Conservation (phyloP, 2,329 filamentous ascomycete species). For the Apiospora saccharicola region DNA sequence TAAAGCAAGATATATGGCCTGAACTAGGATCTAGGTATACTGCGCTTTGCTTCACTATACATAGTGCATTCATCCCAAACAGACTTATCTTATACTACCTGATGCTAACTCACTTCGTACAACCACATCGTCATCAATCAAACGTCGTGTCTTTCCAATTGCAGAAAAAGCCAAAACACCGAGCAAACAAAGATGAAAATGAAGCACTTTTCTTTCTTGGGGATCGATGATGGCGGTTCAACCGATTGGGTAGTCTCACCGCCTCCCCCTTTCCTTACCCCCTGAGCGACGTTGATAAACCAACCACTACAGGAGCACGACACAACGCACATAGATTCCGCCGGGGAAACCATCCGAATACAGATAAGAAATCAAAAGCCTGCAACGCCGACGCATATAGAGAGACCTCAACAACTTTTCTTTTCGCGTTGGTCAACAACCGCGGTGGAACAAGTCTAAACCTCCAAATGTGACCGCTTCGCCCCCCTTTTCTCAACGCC, state of each 20-base stretch:
- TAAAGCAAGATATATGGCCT: not conserved
- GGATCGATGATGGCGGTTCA: not conserved
- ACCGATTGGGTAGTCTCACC: not conserved
- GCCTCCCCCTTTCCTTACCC: not conserved
- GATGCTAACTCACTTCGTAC: conserved; percentile 19
- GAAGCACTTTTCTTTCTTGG: not conserved
- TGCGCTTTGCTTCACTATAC: not conserved
- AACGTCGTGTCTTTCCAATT: not conserved
- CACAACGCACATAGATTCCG: not conserved
- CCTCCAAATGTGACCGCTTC: not conserved
- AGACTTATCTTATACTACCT: conserved; percentile 10
- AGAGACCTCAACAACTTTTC: not conserved
- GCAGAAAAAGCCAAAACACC: not conserved
- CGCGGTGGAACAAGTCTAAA: conserved; percentile 5
- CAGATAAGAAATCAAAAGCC: not conserved
- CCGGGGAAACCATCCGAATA: not conserved
- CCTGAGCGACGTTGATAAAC: not conserved
- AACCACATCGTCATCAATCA: conserved; percentile 11
- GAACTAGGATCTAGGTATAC: not conserved
- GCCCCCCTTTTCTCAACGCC: conserved; percentile 1
- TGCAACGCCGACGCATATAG: conserved; percentile 3
- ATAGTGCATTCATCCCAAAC: not conserved
- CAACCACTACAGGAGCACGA: not conserved
- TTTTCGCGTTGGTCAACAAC: not conserved
- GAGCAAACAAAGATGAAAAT: not conserved